Conservation (phyloP, 305 asterid species). For the Rubia tinctorum region DNA sequence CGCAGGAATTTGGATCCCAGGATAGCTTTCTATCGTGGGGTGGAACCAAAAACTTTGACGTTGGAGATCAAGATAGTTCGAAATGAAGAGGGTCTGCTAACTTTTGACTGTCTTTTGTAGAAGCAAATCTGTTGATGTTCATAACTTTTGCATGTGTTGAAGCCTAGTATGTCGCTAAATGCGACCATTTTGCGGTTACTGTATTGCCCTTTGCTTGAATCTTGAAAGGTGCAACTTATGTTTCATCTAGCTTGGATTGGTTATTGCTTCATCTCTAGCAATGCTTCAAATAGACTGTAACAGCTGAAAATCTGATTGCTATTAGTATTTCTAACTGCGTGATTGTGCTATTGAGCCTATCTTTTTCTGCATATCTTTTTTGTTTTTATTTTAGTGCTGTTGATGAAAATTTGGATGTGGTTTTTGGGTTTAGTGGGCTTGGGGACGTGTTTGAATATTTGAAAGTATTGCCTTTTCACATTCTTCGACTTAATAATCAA, state of each 20-base stretch:
- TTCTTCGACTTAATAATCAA: too few relatives aligned
- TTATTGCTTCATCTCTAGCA: neutral
- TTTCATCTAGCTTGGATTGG: neutral
- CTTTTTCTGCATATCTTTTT: neutral
- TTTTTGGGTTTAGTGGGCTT: too few relatives aligned
- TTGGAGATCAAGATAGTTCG: conserved; percentile 33
- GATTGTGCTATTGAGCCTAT: neutral
- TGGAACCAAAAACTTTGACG: conserved; percentile 38
- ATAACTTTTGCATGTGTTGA: neutral
- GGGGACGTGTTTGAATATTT: too few relatives aligned
- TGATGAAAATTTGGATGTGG: neutral
- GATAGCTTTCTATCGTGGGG: conserved; percentile 93
- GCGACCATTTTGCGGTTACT: neutral
- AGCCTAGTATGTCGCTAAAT: neutral
- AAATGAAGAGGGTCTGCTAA: neutral
- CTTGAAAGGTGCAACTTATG: neutral
- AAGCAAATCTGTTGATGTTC: neutral
- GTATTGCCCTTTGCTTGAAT: conserved; percentile 3
- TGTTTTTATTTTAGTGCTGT: neutral
- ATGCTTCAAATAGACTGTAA: neutral
- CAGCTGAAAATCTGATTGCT: neutral
- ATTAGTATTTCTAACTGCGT: neutral
- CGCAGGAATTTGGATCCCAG: conserved; percentile 86
- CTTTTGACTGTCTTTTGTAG: conserved; percentile 5
- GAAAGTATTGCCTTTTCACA: too few relatives aligned